These are phyloP conservation scores for Euphorbia pulcherrima DNA, from an alignment of 345 rosid species.

Conservation along the genomic window DNA sequence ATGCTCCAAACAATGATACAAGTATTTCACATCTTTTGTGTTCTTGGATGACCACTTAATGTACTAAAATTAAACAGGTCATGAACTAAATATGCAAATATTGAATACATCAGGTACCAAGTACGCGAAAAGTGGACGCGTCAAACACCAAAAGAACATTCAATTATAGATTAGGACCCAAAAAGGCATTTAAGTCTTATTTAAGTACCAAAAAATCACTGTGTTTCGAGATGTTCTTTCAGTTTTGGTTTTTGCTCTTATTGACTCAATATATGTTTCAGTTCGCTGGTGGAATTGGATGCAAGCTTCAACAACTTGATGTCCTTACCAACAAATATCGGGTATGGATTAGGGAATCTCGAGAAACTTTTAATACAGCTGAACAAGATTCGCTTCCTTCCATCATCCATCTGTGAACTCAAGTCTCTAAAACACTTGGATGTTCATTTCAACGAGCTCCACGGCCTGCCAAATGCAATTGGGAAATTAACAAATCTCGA, in stretches of 20 bases:
- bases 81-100: too few species aligned
- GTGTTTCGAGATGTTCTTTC: not conserved
- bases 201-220: too few species aligned
- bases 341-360: constrained; percentile 27
- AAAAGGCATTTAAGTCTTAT: too few species aligned
- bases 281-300: constrained; percentile 27
- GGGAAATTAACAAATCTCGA: constrained; percentile 24
- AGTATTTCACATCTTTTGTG: too few species aligned
- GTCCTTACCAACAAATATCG: constrained; percentile 25
- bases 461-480: constrained; percentile 25
- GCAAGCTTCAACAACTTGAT: constrained; percentile 31
- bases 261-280: not conserved
- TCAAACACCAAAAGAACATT: too few species aligned
- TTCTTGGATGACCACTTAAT: too few species aligned
- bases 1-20: too few species aligned
- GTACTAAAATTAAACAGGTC: too few species aligned
- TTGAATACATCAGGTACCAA: too few species aligned
- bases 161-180: too few species aligned
- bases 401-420: constrained; percentile 23
- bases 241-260: not conserved
- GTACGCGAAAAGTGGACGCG: too few species aligned
- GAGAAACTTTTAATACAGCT: constrained; percentile 22
- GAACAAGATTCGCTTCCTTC: constrained; percentile 25
- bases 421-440: constrained; percentile 30
- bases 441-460: constrained; percentile 25